phyloP scores from a whole-genome alignment of 2,329 filamentous ascomycete species.

The Stromatinia cepivora region DNA sequence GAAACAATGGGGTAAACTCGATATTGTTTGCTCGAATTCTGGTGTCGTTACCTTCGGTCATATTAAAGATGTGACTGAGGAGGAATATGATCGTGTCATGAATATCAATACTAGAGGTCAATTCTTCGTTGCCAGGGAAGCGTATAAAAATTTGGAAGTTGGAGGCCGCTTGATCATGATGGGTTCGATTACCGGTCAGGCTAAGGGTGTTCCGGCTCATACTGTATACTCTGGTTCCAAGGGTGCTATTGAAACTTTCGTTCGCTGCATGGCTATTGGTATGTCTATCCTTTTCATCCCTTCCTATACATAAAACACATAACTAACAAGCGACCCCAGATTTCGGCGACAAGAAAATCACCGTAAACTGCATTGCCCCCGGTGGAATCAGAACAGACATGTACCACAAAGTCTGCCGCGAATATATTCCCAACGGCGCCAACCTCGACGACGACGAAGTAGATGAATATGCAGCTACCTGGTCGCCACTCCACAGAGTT shows the following conservation, averaged over 20 bases:
- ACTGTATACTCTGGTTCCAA: conserved; percentile 74
- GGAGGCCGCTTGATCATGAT: conserved; percentile 75
- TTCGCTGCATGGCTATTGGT: conserved; percentile 71
- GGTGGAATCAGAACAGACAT: conserved; percentile 67
- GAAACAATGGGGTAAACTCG: conserved; percentile 38
- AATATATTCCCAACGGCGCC: conserved; percentile 60
- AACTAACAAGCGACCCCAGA: conserved; percentile 56
- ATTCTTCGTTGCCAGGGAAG: conserved; percentile 77
- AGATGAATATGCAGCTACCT: conserved; percentile 62
- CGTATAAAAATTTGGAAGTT: conserved; percentile 67
- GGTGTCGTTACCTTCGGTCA: conserved; percentile 54
- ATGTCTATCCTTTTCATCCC: conserved; percentile 34
- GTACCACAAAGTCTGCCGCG: conserved; percentile 66
- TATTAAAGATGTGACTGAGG: conserved; percentile 37
- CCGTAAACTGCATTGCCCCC: conserved; percentile 67
- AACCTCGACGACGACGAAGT: conserved; percentile 58
- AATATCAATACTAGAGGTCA: conserved; percentile 65
- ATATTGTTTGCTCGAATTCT: conserved; percentile 41
- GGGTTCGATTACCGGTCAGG: conserved; percentile 68
- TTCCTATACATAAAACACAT: conserved; percentile 50
- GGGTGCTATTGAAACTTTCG: conserved; percentile 75
- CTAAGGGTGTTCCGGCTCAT: conserved; percentile 67
- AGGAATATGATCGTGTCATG: conserved; percentile 51
- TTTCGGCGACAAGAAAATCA: conserved; percentile 63
- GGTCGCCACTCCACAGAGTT: conserved; percentile 64